Percentiles rank a stretch among this genome's conserved stretches.
Evolutionary conservation across 148 eudicot species (phyloP).

Genomic region (Vaccinium macrocarpon): DNA sequence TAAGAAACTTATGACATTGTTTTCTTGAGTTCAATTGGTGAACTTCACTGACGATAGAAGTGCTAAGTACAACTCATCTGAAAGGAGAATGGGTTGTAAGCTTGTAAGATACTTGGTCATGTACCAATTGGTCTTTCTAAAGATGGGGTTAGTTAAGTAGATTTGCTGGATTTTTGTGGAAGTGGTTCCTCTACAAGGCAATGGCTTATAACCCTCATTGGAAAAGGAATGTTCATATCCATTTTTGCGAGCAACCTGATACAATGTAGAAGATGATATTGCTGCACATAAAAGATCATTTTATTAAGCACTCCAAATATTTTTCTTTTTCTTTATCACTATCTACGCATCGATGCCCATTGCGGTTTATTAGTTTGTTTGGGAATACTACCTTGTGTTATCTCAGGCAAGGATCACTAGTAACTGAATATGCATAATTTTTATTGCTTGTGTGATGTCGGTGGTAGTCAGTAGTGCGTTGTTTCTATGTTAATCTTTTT

Average conservation of each 20-base stretch:
- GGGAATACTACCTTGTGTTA: background rate
- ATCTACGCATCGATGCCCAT: background rate
- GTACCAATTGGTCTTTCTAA: background rate
- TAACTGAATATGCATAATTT: background rate
- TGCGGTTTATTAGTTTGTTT: background rate
- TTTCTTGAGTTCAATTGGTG: background rate
- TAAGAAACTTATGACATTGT: background rate
- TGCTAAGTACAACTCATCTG: background rate
- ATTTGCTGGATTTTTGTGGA: background rate
- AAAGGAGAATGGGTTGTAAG: constrained; percentile 7
- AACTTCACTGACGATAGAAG: background rate
- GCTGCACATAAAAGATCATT: background rate
- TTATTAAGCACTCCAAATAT: background rate
- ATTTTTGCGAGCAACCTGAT: background rate
- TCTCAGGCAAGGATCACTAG: background rate
- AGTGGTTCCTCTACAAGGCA: background rate
- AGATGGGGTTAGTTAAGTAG: background rate
- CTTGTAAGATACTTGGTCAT: background rate
- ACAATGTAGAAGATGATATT: background rate
- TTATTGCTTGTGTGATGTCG: background rate
- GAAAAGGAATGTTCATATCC: background rate
- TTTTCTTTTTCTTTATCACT: background rate
- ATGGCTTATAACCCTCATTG: background rate
- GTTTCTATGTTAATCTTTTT: background rate
- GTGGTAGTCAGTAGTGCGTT: background rate